Conservation (phyloP, 2,329 filamentous ascomycete species). For the Epichloe amarillans region DNA sequence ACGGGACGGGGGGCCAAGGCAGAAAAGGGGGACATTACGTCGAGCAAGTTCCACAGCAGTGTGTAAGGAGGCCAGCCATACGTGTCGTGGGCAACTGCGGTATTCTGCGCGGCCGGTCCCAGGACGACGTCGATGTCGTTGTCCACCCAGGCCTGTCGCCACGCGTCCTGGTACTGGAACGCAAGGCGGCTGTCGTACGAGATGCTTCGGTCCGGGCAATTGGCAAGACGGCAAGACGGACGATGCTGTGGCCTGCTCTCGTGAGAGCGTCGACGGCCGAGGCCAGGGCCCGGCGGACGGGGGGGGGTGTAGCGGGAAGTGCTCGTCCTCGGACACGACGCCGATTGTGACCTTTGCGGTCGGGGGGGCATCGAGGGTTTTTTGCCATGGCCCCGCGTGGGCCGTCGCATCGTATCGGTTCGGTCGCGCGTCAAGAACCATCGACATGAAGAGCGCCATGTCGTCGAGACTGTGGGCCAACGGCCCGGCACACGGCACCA, state of each 20-base stretch:
- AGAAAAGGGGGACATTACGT: conserved; percentile 19
- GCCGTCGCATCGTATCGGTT: conserved; percentile 31
- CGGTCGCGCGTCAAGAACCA: conserved; percentile 24
- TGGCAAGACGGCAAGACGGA: conserved; percentile 20
- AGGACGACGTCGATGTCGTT: conserved; percentile 36
- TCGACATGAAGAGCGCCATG: conserved; percentile 16
- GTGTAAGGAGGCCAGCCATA: conserved; percentile 35
- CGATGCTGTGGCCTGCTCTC: conserved; percentile 30
- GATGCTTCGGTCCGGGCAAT: conserved; percentile 7
- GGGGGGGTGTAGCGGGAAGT: conserved; percentile 38
- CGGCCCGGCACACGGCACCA: conserved; percentile 28
- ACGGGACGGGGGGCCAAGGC: too few relatives aligned
- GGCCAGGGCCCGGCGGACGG: conserved; percentile 31
- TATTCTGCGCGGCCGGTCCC: conserved; percentile 33
- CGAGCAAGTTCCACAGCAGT: conserved; percentile 35
- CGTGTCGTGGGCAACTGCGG: conserved; percentile 37
- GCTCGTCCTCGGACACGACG: conserved; percentile 30
- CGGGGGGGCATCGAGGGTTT: conserved; percentile 6
- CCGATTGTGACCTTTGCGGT: conserved; percentile 29
- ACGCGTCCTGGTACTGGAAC: conserved; percentile 20
- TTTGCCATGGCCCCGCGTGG: conserved; percentile 32
- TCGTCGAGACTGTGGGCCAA: conserved; percentile 25
- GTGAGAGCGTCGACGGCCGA: conserved; percentile 24
- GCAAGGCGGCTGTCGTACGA: conserved; percentile 6
- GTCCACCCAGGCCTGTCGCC: conserved; percentile 26